phyloP scores from a whole-genome alignment of 2,329 filamentous ascomycete species.

The Tolypocladium ophioglossoides region DNA sequence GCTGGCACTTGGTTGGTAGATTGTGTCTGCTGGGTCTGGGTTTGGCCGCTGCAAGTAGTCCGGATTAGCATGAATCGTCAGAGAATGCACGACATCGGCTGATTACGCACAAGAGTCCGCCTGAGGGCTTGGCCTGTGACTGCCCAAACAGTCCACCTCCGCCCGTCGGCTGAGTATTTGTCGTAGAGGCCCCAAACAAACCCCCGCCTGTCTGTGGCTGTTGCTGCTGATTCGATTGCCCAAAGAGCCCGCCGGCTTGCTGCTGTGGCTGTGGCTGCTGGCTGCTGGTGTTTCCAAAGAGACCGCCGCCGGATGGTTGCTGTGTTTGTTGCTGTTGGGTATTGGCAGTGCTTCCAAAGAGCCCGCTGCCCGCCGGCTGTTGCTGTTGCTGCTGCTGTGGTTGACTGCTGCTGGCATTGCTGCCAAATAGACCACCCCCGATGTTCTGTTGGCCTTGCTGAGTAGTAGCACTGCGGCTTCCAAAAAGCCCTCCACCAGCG shows the following conservation, averaged over 20 bases:
- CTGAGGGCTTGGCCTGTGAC: conserved; percentile 20
- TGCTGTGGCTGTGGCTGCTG: conserved; percentile 15
- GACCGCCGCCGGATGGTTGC: conserved; percentile 9
- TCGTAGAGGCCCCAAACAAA: conserved; percentile 16
- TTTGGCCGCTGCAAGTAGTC: conserved; percentile 14
- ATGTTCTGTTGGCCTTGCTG: conserved; percentile 1
- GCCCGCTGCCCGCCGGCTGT: conserved; percentile 11
- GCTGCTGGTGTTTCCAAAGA: conserved; percentile 11
- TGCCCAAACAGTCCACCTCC: conserved; percentile 21
- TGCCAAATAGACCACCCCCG: conserved; percentile 6
- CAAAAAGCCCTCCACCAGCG: conserved; percentile 12
- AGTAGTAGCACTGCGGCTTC: not conserved
- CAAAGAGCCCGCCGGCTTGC: conserved; percentile 18
- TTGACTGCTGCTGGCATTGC: conserved; percentile 1
- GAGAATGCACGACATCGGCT: conserved; percentile 2
- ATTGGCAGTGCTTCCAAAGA: conserved; percentile 19
- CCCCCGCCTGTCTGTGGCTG: conserved; percentile 15
- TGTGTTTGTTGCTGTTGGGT: conserved; percentile 15
- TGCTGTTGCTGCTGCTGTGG: conserved; percentile 5
- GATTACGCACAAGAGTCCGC: conserved; percentile 19
- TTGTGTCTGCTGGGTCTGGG: conserved; percentile 17
- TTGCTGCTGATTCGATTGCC: conserved; percentile 10
- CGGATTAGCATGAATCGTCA: conserved; percentile 1
- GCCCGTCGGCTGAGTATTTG: conserved; percentile 8
- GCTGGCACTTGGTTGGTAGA: conserved; percentile 50